Conservation (phyloP, 169 alveolate genomes). For the Plasmodium reichenowi region DNA sequence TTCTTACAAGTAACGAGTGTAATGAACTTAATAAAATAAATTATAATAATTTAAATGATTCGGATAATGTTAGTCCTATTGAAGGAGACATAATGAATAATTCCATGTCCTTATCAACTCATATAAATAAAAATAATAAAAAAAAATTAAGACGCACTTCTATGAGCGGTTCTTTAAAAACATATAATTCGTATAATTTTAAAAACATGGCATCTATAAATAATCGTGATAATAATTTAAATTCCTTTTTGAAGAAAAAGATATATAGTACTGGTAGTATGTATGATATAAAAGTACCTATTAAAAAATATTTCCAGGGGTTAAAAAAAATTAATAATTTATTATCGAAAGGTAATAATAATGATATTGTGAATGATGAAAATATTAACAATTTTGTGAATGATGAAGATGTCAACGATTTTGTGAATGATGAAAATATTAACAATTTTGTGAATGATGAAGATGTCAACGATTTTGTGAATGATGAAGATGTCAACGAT, state of each 20-base stretch:
- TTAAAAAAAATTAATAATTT: background rate
- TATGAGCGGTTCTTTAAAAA: slow-evolving; percentile 20
- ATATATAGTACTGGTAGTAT: slow-evolving; percentile 9
- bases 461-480: background rate
- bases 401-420: background rate
- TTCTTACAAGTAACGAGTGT: too few species aligned
- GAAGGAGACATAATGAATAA: background rate
- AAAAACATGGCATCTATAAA: background rate
- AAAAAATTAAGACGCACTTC: background rate
- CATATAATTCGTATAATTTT: slow-evolving; percentile 13
- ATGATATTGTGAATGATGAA: background rate
- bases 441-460: background rate
- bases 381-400: background rate
- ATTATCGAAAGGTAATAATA: background rate
- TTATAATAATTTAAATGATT: too few species aligned
- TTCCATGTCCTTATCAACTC: background rate
- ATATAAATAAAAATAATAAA: background rate
- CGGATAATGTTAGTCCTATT: too few species aligned
- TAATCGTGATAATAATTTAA: slow-evolving; percentile 2
- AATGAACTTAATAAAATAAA: too few species aligned
- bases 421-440: background rate
- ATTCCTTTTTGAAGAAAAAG: slow-evolving; percentile 1
- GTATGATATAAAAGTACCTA: background rate
- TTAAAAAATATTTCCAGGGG: background rate
- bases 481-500: background rate